Conservation (phyloP, 441 rosid genomes). For the Jatropha multifida region DNA sequence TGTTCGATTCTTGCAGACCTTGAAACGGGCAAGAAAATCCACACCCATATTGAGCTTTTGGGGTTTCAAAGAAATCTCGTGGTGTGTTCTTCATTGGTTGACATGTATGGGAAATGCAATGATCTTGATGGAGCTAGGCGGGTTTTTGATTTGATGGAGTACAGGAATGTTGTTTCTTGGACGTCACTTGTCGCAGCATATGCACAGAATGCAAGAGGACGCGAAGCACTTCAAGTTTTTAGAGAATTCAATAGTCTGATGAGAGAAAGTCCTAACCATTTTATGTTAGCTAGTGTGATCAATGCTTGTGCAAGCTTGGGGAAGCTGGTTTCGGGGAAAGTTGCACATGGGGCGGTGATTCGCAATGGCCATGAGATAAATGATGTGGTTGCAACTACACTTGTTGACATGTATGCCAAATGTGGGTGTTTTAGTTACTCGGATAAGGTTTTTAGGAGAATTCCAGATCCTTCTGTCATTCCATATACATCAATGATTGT, state of each 20-base stretch:
- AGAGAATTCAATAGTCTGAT: constrained; percentile 38
- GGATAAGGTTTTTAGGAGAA: constrained; percentile 49
- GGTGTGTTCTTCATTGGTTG: constrained; percentile 70
- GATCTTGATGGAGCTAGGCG: constrained; percentile 55
- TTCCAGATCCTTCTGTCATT: constrained; percentile 53
- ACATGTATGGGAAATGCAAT: constrained; percentile 91
- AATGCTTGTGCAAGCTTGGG: constrained; percentile 71
- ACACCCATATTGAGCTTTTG: constrained; percentile 50
- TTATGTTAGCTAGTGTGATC: constrained; percentile 66
- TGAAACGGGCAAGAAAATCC: constrained; percentile 49
- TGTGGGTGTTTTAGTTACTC: constrained; percentile 61
- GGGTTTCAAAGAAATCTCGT: constrained; percentile 52
- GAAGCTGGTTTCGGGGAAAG: constrained; percentile 58
- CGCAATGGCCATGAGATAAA: constrained; percentile 43
- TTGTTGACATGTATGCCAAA: constrained; percentile 85
- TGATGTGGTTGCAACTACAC: constrained; percentile 57
- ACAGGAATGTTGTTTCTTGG: constrained; percentile 71
- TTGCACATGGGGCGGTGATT: constrained; percentile 56
- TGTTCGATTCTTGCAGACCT: constrained; percentile 55
- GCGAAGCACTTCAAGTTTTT: constrained; percentile 62
- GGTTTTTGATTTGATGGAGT: constrained; percentile 59
- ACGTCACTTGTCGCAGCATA: constrained; percentile 74
- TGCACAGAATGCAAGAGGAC: constrained; percentile 66
- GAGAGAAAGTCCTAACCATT: constrained; percentile 46
- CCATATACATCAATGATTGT: constrained; percentile 76